Base-by-base conservation (phyloP, 495 filamentous ascomycete genomes). In the Jackrogersella multiformis region DNA sequence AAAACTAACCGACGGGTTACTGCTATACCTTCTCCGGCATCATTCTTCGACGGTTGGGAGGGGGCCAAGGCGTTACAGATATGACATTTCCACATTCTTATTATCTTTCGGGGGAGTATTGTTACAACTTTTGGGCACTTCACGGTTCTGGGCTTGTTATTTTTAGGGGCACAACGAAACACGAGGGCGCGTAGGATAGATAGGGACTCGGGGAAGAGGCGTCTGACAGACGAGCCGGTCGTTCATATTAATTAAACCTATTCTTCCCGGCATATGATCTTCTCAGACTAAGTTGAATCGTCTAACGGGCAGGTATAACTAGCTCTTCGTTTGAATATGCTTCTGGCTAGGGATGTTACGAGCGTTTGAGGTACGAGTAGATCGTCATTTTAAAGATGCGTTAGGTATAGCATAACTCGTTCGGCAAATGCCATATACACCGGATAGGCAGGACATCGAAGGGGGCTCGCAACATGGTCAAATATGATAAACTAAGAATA, bases 181-280 rank as follows among this genome's bases (percentile, higher is more conserved):
- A 23, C 30, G 10, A 28, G 9, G 54, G 66, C 66, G 59, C 23
- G 30, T 36, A n/a, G 32, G 58, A 34, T 58, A 69, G 54, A 64
- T 32, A 56, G 59, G 59, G 36, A 4, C 15, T 51, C 30, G 54
- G 60, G 45, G 30, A 64, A 26, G 39, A 60, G 54, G 55, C 54
- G 59, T 64, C 66, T 55, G 16, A n/a, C 34, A 60, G 60, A 60
- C 60, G 60, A 64, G 54, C 54, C 66, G 60, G 66, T 69, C 66
- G 34, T 64, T 64, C 18, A 39, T 49, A 42, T 51, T 56, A 56
- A 64, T 61, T 18, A 42, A 44, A 21, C 15, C 30, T 41, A 28
- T 35, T 46, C 21, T 44, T 26, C 7, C 51, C 36, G 44, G 52
- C 41, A 42, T 9, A 36, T 68, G 2, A 34, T 52, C 8, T 10